Base-by-base conservation (phyloP, 805 yeast genomes). In the Candida sanyiensis region DNA sequence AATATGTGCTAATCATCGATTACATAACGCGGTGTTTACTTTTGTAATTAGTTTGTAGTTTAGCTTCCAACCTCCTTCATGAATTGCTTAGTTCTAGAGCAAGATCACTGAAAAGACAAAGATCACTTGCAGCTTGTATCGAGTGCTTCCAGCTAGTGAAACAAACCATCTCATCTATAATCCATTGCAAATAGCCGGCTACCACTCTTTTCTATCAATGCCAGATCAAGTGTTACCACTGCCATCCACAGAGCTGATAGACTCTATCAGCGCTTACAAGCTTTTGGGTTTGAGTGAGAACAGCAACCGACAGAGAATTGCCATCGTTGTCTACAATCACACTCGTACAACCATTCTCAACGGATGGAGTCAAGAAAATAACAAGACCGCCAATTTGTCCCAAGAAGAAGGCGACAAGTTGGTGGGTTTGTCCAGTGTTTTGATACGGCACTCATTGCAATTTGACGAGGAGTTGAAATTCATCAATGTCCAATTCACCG, bases 291-390 rank as follows among this genome's bases (percentile, higher is more conserved):
- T 38, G 4, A 33, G 25, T 13, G 31, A 33, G 16, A 31, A 18
- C 17, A 11, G 17, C 4, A 18, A 12, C 17, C 9, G 8, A n/a
- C 33, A 28, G 12, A 29, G 18, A 15, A 13, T 38, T 6, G 21
- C 28, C 12, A 33, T 38, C n/a, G 37, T 38, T 9, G 32, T 38
- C 8, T 33, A 28, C 23, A 27, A 21, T 11, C 23, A 33, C 8
- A 25, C 34, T 5, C 15, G 29, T 7, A 13, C 20, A 9, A 1
- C 65, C 64, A 33, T 38, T 11, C 11, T 33, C n/a, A 21, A 28
- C 17, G 43, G 43, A 11, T 39, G 43, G 43, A 17, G 17, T 25
- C 39, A 35, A 26, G 17, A 18, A 13, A 27, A 31, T 15, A 31
- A 35, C 12, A 20, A 22, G 24, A 27, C 28, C 3, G 18, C 15